Evolutionary conservation across 306 rosid species (phyloP).

Genomic region (Cicer bijugum): DNA sequence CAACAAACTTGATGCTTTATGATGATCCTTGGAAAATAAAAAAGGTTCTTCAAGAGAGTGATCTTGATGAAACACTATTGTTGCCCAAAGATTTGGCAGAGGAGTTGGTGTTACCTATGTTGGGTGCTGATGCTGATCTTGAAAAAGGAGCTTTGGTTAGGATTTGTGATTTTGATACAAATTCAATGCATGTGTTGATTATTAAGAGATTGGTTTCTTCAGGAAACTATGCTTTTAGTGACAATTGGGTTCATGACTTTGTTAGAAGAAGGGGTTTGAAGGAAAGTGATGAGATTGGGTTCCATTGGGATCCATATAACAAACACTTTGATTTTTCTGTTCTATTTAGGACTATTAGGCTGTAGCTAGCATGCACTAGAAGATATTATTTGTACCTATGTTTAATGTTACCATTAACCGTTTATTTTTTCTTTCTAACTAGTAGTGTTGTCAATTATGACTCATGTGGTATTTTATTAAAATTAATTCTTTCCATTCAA

Average conservation of each 20-base stretch:
- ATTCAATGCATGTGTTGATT: slow-evolving; percentile 4
- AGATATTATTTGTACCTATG: background rate
- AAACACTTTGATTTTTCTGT: slow-evolving; percentile 21
- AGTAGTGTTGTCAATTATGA: background rate
- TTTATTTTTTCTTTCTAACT: background rate
- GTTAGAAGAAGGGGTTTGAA: slow-evolving; percentile 15
- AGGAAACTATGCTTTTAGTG: slow-evolving; percentile 1
- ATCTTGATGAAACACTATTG: slow-evolving; percentile 1
- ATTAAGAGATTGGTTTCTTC: background rate
- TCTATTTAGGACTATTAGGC: slow-evolving; percentile 6
- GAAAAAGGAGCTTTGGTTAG: background rate
- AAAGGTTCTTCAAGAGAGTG: slow-evolving; percentile 30
- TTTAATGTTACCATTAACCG: background rate
- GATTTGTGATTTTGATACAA: background rate
- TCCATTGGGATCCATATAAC: slow-evolving; percentile 22
- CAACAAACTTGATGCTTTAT: background rate
- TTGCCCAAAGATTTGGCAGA: background rate
- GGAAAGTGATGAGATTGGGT: slow-evolving; percentile 10
- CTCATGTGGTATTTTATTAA: no score
- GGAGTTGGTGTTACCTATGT: slow-evolving; percentile 9
- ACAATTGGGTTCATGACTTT: slow-evolving; percentile 3
- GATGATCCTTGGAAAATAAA: slow-evolving; percentile 41
- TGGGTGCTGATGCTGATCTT: background rate
- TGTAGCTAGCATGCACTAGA: background rate
- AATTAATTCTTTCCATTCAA: no score